Base-by-base conservation (phyloP, 2,329 filamentous ascomycete species). In the Pezicula carpinea region DNA sequence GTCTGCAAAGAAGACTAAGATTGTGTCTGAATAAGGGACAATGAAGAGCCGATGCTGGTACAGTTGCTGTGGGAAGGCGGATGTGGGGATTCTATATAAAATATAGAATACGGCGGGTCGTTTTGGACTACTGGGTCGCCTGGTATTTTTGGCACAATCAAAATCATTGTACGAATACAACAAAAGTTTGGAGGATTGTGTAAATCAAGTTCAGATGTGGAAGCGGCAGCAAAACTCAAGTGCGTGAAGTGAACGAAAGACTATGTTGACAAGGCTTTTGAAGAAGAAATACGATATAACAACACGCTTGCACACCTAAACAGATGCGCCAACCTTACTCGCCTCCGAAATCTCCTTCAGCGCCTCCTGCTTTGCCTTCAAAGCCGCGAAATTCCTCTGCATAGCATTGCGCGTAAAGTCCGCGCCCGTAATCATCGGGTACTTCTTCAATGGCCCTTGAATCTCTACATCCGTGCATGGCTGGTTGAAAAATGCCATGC, bases 401-500 rank as follows among this genome's bases (percentile, higher is more conserved):
- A 82, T 78, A 2, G 78, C 78, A 26, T 68, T 71, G 29, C 71
- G 60, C 13, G 76, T 83, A 54, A 85, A 84, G 59, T 84, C 70
- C 44, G 72, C 73, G 2, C 80, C 80, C 0, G 79, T 83, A 13
- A 84, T 71, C 47, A 71, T 59, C 2, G 77, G 74, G 62, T 84
- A 85, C 64, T 83, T 85, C 65, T 79, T 78, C 60, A 65, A 41
- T 2, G 78, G 80, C 0, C 80, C 82, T 58, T 83, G 79, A 33
- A 84, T 81, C 52, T 69, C 58, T 8, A 73, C 72, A 60, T 81
- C 75, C 46, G 71, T 74, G 59, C 74, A 76, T 0, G 80, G 79
- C 65, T 84, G 80, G 53, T 83, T 84, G 64, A 84, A 84, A 56
- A 77, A 85, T 6, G 81, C 81, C 59, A 85, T 79, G 59, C 77